Evolutionary conservation across 495 filamentous ascomycete species (phyloP).

Genomic region (Parachaetomium inaequale): DNA sequence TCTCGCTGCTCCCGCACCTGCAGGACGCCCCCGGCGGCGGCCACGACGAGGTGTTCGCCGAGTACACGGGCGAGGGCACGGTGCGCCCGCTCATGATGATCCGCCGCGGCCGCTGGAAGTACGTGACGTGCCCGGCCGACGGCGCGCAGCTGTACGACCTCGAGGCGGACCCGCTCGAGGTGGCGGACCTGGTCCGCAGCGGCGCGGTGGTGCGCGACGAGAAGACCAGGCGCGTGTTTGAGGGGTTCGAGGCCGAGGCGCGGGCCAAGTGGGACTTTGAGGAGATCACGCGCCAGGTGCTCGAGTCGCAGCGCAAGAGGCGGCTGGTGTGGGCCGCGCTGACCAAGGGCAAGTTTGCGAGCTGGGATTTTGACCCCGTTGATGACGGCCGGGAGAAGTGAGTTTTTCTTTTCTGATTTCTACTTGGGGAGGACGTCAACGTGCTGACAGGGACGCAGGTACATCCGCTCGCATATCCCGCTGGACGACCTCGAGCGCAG

Average conservation of each 20-base stretch:
- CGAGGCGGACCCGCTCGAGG: slow-evolving; percentile 66
- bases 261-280: slow-evolving; percentile 69
- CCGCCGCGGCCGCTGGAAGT: slow-evolving; percentile 76
- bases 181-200: slow-evolving; percentile 58
- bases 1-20: slow-evolving; percentile 67
- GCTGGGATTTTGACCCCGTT: slow-evolving; percentile 75
- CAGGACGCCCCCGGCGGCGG: slow-evolving; percentile 51
- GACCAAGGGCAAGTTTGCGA: slow-evolving; percentile 60
- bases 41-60: slow-evolving; percentile 74
- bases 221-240: slow-evolving; percentile 47
- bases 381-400: slow-evolving; percentile 71
- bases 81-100: slow-evolving; percentile 90
- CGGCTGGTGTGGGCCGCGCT: slow-evolving; percentile 71
- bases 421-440: background rate
- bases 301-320: slow-evolving; percentile 67
- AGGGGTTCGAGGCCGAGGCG: slow-evolving; percentile 63
- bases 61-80: slow-evolving; percentile 88
- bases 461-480: slow-evolving; percentile 64
- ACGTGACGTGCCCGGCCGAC: slow-evolving; percentile 74
- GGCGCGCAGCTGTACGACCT: slow-evolving; percentile 77
- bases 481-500: slow-evolving; percentile 66
- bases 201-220: slow-evolving; percentile 37
- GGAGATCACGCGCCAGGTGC: slow-evolving; percentile 62
- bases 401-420: slow-evolving; percentile 20
- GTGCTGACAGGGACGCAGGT: slow-evolving; percentile 36